These are phyloP conservation scores for Astathelohania contejeani DNA, from an alignment of 371 early-diverging fungal species.

Conservation along the genomic window DNA sequence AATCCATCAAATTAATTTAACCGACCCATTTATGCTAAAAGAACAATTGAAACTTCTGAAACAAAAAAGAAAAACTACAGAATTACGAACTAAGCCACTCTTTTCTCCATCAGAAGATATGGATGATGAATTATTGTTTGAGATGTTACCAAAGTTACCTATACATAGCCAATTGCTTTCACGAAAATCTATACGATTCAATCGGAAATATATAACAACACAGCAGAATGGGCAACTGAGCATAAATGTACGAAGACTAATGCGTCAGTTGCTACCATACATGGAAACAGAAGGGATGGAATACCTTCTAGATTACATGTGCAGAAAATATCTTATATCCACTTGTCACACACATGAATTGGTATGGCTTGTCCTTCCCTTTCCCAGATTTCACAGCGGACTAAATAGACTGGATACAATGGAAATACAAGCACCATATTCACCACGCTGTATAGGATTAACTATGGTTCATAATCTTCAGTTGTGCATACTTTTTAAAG, in stretches of 20 bases:
- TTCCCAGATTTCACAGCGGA: constrained; percentile 18
- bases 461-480: too few species aligned
- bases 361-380: constrained; percentile 23
- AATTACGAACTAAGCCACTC: background rate
- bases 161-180: constrained; percentile 9
- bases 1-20: too few species aligned
- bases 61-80: background rate
- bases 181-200: constrained; percentile 23
- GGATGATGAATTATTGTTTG: constrained; percentile 28
- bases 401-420: too few species aligned
- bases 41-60: background rate
- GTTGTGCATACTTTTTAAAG: too few species aligned
- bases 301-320: constrained; percentile 34
- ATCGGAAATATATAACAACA: constrained; percentile 20
- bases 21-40: background rate
- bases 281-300: constrained; percentile 4
- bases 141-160: constrained; percentile 16
- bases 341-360: constrained; percentile 34
- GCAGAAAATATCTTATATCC: constrained; percentile 26
- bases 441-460: too few species aligned
- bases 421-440: too few species aligned
- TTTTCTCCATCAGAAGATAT: constrained; percentile 21
- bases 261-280: constrained; percentile 12
- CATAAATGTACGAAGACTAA: constrained; percentile 19
- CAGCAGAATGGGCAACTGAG: constrained; percentile 33